Evolutionary conservation across 2,329 filamentous ascomycete genomes (phyloP), one percentile per base, ranked within the genome.

Genomic region (Juglanconis sp.): DNA sequence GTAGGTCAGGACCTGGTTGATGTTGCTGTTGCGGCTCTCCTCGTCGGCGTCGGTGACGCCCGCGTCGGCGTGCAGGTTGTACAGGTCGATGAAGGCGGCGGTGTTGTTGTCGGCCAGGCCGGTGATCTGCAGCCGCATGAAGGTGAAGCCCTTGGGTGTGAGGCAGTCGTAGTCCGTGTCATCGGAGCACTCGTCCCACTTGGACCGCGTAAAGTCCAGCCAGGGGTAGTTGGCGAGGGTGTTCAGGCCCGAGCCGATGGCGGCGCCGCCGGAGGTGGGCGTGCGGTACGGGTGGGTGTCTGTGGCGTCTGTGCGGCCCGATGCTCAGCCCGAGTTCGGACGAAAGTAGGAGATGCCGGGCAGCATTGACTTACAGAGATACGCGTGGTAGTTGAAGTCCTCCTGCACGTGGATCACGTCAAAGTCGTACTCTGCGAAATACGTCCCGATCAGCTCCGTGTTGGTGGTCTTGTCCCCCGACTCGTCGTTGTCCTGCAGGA

Each of bases 81-180:
- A 89, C 7, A 83, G 74, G 69, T 89, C 87, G 31, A 87, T 71
- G 62, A 81, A 87, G 7, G 84, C 78, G 15, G 80, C 80, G 3
- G 60, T 53, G 24, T 46, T 59, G 53, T 42, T 57, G 30, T 60
- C 58, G 9, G 44, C 38, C 5, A 52, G 35, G 40, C 77, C 74
- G 8, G 76, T 78, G 13, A 88, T 65, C 24, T 77, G 72, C 46
- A 81, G 71, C 11, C 85, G 81, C 85, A 89, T 88, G 52, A 85
- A 85, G 1, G 86, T 88, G 70, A 88, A 89, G 13, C 87, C 87
- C 71, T 90, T 90, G 30, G 86, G 87, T 0, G 87, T 89, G 63
- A 89, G 73, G 68, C 87, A 89, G 70, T 90, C 87, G 1, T 70
- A 67, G 0, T 78, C 79, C 0, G 81, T 83, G 40, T 79, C 78